Conservation (phyloP, 306 rosid species). For the Lathyrus oleraceus region DNA sequence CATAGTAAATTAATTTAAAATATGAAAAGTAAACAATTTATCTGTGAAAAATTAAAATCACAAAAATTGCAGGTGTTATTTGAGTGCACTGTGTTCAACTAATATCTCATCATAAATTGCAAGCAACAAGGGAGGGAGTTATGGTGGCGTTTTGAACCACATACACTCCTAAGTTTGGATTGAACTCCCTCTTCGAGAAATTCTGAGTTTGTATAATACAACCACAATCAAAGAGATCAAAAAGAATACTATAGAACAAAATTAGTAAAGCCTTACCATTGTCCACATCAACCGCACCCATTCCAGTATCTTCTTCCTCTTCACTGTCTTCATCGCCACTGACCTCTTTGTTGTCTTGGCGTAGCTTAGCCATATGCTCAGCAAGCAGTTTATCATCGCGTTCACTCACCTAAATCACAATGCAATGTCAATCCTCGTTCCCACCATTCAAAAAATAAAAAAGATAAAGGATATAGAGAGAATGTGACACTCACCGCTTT, state of each 20-base stretch:
- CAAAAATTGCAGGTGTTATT: neutral
- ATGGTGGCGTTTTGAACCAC: neutral
- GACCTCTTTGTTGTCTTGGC: slow-evolving; percentile 74
- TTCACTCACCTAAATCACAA: slow-evolving; percentile 73
- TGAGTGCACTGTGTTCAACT: neutral
- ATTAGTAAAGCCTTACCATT: slow-evolving; percentile 42
- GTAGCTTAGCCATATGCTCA: slow-evolving; percentile 83
- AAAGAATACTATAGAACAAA: slow-evolving; percentile 20
- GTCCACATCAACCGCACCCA: slow-evolving; percentile 90
- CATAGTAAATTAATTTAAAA: neutral
- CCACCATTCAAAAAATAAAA: neutral
- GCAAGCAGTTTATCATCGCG: slow-evolving; percentile 86
- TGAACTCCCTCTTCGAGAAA: neutral
- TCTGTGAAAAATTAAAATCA: neutral
- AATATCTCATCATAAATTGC: neutral
- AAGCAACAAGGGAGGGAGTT: neutral
- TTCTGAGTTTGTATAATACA: slow-evolving; percentile 42
- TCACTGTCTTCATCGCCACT: slow-evolving; percentile 85
- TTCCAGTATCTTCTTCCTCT: slow-evolving; percentile 95
- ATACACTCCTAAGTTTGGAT: neutral
- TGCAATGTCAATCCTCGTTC: slow-evolving; percentile 37
- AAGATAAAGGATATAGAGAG: slow-evolving; percentile 19
- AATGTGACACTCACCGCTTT: slow-evolving; percentile 76
- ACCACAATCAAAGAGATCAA: slow-evolving; percentile 24
- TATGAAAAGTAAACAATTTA: neutral